Conservation (phyloP, 2,329 filamentous ascomycete species). For the Colletotrichum phormii region DNA sequence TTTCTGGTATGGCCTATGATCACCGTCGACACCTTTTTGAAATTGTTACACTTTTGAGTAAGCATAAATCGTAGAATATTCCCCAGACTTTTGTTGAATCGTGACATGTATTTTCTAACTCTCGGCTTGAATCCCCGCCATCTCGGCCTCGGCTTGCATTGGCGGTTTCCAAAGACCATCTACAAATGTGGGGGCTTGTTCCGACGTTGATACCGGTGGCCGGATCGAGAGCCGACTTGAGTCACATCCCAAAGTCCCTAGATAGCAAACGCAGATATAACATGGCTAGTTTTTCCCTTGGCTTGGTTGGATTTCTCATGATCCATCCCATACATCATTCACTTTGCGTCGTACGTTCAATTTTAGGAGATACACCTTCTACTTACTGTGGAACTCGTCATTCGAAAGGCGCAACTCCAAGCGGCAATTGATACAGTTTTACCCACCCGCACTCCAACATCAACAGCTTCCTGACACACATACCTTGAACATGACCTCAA, state of each 20-base stretch:
- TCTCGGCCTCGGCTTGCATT: background rate
- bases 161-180: background rate
- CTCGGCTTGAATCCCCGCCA: background rate
- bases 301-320: background rate
- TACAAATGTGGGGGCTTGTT: background rate
- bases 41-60: no score
- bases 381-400: no score
- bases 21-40: no score
- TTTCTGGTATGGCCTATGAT: background rate
- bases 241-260: background rate
- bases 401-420: no score
- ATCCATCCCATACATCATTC: no score
- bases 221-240: background rate
- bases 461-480: background rate
- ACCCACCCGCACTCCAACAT: background rate
- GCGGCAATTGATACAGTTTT: no score
- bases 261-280: background rate
- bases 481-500: constrained; percentile 1
- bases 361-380: no score
- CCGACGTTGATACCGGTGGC: background rate
- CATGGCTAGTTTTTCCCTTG: background rate
- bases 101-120: fast-evolving
- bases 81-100: no score
- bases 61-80: no score
- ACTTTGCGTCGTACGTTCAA: no score